Percentiles rank a stretch among this genome's conserved stretches.
Evolutionary conservation across 2,329 filamentous ascomycete species (phyloP).

Genomic region (Ophiostoma novo-ulmi): DNA sequence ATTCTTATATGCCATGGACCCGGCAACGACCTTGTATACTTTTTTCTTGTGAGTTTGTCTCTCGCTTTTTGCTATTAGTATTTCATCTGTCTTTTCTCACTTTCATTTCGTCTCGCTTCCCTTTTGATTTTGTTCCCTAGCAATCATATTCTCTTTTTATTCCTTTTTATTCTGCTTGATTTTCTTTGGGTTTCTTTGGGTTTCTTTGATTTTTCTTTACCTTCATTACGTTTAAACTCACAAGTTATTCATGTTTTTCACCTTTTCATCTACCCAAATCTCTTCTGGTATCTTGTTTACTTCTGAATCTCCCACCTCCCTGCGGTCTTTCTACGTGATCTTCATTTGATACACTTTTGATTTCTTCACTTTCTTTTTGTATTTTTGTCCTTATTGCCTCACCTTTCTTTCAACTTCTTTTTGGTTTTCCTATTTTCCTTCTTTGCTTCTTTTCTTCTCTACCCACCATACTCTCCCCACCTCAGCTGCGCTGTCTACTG

Average conservation of each 20-base stretch:
- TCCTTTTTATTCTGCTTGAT: slow-evolving; percentile 18
- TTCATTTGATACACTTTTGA: slow-evolving; percentile 14
- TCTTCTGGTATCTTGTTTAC: not conserved
- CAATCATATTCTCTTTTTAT: not conserved
- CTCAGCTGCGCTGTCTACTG: not conserved
- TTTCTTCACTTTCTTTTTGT: not conserved
- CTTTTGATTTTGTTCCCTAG: slow-evolving; percentile 23
- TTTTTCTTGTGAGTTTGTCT: slow-evolving; percentile 58
- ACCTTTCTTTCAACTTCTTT: not conserved
- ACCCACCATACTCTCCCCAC: not conserved
- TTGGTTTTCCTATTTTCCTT: not conserved
- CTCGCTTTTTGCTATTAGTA: not conserved
- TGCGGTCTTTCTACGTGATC: slow-evolving; percentile 3
- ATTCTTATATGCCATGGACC: slow-evolving; percentile 44
- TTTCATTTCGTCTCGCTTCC: not conserved
- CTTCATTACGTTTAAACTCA: not conserved
- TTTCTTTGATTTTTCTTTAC: not conserved
- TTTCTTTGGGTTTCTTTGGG: too few species aligned
- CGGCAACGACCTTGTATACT: slow-evolving; percentile 61
- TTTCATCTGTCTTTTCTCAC: not conserved
- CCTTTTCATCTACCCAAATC: not conserved
- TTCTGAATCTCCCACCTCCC: not conserved
- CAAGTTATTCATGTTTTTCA: not conserved
- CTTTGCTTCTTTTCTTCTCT: not conserved
- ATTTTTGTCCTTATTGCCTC: not conserved